Conservation (phyloP, 306 rosid genomes). For the Vigna reflexopilosa region DNA sequence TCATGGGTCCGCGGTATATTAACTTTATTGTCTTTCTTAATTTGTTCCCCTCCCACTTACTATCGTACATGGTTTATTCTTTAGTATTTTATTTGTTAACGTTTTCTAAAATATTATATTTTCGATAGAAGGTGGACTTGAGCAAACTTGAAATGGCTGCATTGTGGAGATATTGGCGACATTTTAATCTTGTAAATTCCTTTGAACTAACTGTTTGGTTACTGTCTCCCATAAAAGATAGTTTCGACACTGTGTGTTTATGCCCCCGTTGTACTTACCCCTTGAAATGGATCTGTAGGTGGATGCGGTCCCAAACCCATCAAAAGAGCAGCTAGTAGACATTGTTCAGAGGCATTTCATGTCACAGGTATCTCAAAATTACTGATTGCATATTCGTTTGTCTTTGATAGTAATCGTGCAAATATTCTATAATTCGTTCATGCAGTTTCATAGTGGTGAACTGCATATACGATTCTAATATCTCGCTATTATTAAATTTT, state of each 20-base stretch:
- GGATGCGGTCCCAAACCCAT: slow-evolving; percentile 91
- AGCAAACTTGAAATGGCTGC: slow-evolving; percentile 97
- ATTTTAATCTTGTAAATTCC: slow-evolving; percentile 86
- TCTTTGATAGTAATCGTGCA: background rate
- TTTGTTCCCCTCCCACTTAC: slow-evolving; percentile 39
- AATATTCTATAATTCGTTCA: background rate
- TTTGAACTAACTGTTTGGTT: slow-evolving; percentile 24
- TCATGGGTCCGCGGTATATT: slow-evolving; percentile 78
- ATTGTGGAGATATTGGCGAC: slow-evolving; percentile 96
- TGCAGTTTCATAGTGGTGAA: slow-evolving; percentile 10
- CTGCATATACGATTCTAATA: slow-evolving; percentile 17
- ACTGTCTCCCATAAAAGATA: background rate
- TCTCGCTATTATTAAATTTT: background rate
- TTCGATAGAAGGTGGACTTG: slow-evolving; percentile 79
- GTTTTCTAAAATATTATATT: slow-evolving; percentile 12
- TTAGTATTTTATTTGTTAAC: slow-evolving; percentile 35
- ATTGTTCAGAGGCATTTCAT: slow-evolving; percentile 98
- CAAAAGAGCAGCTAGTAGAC: slow-evolving; percentile 91
- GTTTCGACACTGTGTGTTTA: background rate
- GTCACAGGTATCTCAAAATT: slow-evolving; percentile 77
- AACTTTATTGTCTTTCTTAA: slow-evolving; percentile 39
- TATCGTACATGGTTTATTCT: slow-evolving; percentile 18
- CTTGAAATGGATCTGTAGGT: slow-evolving; percentile 58
- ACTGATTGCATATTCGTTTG: slow-evolving; percentile 6
- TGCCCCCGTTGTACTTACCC: slow-evolving; percentile 11